Percentiles rank a stretch among this genome's conserved stretches.
phyloP scores from a whole-genome alignment of 2,329 filamentous ascomycete genomes.

The Didymella pinodella region DNA sequence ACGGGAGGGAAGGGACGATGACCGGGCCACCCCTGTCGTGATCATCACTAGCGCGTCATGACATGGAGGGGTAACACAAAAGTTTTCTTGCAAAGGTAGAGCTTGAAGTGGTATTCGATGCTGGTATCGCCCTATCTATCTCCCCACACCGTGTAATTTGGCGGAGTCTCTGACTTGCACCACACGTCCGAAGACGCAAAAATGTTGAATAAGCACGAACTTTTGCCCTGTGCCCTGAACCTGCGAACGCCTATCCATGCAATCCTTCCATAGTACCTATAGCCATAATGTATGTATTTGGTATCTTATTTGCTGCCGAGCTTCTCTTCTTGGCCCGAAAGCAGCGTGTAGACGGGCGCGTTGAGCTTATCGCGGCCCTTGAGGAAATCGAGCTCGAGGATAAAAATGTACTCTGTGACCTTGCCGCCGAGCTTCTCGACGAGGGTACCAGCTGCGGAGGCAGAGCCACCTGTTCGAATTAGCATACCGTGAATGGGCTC shows the following conservation, averaged over 20 bases:
- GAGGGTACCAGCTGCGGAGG: conserved; percentile 84
- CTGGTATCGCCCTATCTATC: not conserved
- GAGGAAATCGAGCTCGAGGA: conserved; percentile 93
- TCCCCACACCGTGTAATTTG: not conserved
- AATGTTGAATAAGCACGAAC: conserved; percentile 19
- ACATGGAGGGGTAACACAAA: conserved; percentile 10
- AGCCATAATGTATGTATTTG: conserved; percentile 4
- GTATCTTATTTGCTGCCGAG: conserved; percentile 11
- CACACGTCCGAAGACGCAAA: conserved; percentile 5
- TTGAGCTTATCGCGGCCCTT: conserved; percentile 90
- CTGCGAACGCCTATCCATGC: conserved; percentile 37
- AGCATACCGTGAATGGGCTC: conserved; percentile 7
- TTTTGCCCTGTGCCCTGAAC: conserved; percentile 12
- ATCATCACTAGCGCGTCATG: conserved; percentile 1
- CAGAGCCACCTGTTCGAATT: conserved; percentile 77
- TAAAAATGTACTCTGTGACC: conserved; percentile 91
- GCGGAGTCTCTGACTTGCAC: too few relatives aligned
- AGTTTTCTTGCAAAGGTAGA: not conserved
- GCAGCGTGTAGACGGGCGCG: conserved; percentile 81
- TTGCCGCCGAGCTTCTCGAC: conserved; percentile 85
- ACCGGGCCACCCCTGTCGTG: conserved; percentile 1
- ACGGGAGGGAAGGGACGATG: not conserved
- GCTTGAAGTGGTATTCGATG: not conserved
- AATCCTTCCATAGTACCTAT: conserved; percentile 25
- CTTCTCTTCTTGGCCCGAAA: conserved; percentile 67